Base-by-base conservation (phyloP, 2,329 filamentous ascomycete genomes). In the Annulohypoxylon truncatum region DNA sequence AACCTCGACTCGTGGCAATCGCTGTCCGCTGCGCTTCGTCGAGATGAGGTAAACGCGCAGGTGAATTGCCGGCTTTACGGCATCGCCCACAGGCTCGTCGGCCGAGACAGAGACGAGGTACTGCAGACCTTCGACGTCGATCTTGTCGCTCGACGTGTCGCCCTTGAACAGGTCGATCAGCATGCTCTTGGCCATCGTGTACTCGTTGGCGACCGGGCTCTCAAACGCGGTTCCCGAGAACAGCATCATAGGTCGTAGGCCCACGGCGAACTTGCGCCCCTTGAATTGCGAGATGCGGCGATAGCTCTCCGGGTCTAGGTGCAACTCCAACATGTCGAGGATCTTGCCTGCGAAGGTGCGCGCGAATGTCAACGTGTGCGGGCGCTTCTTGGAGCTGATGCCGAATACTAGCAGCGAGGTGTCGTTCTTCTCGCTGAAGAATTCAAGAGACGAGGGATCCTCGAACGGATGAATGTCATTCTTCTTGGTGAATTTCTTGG, bases 391-490 rank as follows among this genome's bases (percentile, higher is more conserved):
- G 79, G 87, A 93, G 79, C 90, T 91, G 78, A 88, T 90, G 55
- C 90, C 94, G 74, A 97, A 97, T 71, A 96, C 86, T 71, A 97
- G 86, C 50, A 97, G 83, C 47, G 90, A 92, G 75, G 92, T 90
- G 79, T 99, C 96, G 82, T 99, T 99, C 84, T 98, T 99, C 77
- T 94, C 90, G 68, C 91, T 91, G 84, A 99, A 94, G 84, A 99
- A 99, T 81, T 97, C 93, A 71, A 98, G 87, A 56, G 92, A 95
- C 26, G 90, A 85, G 69, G 92, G 83, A 78, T 96, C 94, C 79
- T 97, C 95, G 80, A 99, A 99, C 1, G 96, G 96, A 80, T 96
- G 94, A 74, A 97, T 91, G 72, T 89, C 86, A 81, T 99, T 99
- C 84, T 98, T 98, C 87, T 98, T 99, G 81, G 89, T 92, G 83